Conservation (phyloP, 2,329 filamentous ascomycete species). For the Trichothecium roseum region DNA sequence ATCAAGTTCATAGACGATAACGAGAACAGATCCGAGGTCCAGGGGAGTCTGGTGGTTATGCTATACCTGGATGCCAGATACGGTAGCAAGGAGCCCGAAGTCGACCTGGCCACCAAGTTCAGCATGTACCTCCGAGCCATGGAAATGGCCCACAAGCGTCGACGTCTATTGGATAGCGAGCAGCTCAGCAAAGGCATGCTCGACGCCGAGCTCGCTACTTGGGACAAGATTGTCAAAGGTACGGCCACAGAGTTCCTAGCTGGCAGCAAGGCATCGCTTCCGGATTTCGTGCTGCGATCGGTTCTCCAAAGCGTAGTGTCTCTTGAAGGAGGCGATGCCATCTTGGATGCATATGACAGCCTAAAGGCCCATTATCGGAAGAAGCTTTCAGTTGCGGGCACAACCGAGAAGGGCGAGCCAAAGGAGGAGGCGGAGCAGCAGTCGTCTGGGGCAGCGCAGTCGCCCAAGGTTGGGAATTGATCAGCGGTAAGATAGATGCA, state of each 20-base stretch:
- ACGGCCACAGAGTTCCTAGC: slow-evolving; percentile 32
- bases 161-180: slow-evolving; percentile 6
- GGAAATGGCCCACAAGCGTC: slow-evolving; percentile 25
- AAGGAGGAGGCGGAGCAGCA: neutral
- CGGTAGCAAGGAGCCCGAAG: slow-evolving; percentile 15
- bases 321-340: slow-evolving; percentile 18
- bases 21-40: slow-evolving; percentile 29
- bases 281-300: slow-evolving; percentile 49
- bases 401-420: slow-evolving; percentile 10
- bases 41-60: slow-evolving; percentile 43
- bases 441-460: too few species aligned
- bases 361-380: slow-evolving; percentile 32
- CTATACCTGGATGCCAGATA: slow-evolving; percentile 50
- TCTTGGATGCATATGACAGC: slow-evolving; percentile 16
- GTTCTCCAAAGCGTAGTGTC: slow-evolving; percentile 35
- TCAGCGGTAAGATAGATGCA: neutral
- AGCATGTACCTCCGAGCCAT: slow-evolving; percentile 30
- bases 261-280: slow-evolving; percentile 28
- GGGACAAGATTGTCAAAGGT: slow-evolving; percentile 25
- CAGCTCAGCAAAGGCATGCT: slow-evolving; percentile 10
- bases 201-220: slow-evolving; percentile 23
- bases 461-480: neutral
- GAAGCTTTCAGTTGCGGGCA: slow-evolving; percentile 12
- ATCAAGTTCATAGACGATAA: slow-evolving; percentile 49
- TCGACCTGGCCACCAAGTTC: slow-evolving; percentile 24